Evolutionary conservation across 305 asterid genomes (phyloP), one percentile per base, ranked within the genome.

Genomic region (Plantago lanceolata): DNA sequence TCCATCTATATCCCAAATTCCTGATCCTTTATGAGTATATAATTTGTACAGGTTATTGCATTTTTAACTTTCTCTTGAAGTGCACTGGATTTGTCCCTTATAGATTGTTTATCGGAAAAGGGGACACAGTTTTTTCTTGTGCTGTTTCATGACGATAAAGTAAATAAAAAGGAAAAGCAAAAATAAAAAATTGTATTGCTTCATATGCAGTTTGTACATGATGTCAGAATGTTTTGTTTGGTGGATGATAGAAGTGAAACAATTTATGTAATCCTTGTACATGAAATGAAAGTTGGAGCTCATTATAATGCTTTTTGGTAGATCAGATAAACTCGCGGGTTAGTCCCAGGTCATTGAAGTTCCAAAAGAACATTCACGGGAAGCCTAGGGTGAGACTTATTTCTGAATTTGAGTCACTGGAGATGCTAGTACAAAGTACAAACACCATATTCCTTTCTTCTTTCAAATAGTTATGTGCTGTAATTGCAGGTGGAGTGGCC

Each of bases 401-500:
- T 33, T 62, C 48, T 57, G 37, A 59, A 40, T 24, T 15, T 47
- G 63, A 59, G 19, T 26, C 15, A 40, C 40, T 63, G 49, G 18
- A 14, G 31, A 57, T 37, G 49, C 29, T 26, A 54, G 19, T 48
- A 29, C 56, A 57, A 16, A 54, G 19, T 48, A 29, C 56, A 57
- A 16, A 18, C 19, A n/a, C 37, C 20, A 43, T 7, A 52, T 63
- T 26, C 19, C 8, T 45, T 51, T 16, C 28, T 19, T 19, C 40
- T 21, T 53, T 20, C 31, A 31, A 71, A 64, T 44, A 49, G 26
- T 49, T 64, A 58, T 44, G 69, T 26, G n/a, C 49, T 28, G 24
- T 75, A 47, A 50, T 76, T 69, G 75, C 84, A 88, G 98, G 86
- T 91, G 3, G 79, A 82, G 18, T 91, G 95, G 96, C 82, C 72